A percentile compares a stretch with the other conserved stretches of the same genome.
Evolutionary conservation across 202 grass and related monocot species (phyloP).

Genomic region (Setaria italica): DNA sequence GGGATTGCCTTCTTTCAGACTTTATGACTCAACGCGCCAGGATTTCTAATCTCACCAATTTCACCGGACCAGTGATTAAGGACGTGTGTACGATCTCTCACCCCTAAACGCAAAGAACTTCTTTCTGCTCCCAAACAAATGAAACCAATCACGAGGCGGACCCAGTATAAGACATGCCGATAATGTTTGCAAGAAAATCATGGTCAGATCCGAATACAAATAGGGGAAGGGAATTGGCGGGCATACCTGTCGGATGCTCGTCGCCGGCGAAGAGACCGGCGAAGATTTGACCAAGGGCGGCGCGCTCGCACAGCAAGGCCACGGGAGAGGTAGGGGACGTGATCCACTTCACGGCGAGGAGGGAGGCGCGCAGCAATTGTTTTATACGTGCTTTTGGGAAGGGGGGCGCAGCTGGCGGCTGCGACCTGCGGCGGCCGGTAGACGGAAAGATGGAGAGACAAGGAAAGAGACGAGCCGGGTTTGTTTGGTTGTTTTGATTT

Average conservation of each 20-base stretch:
- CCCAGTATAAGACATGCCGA: too few species aligned
- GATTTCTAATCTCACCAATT: too few species aligned
- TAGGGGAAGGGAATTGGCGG: background rate
- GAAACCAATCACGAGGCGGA: background rate
- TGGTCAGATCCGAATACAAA: background rate
- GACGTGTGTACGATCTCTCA: background rate
- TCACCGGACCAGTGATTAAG: background rate
- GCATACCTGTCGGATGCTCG: background rate
- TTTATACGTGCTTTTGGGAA: background rate
- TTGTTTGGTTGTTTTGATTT: background rate
- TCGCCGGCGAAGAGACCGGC: background rate
- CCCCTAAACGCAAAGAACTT: background rate
- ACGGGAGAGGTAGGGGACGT: background rate
- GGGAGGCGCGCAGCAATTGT: too few species aligned
- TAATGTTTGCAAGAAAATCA: too few species aligned
- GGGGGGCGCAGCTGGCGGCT: background rate
- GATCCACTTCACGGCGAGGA: too few species aligned
- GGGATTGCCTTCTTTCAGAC: too few species aligned
- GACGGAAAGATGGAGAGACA: background rate
- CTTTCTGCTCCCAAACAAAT: background rate
- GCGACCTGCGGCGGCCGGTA: background rate
- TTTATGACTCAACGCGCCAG: too few species aligned
- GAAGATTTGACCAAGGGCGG: background rate
- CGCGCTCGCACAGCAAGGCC: background rate
- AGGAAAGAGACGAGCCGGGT: background rate